Evolutionary conservation across 1,284 basidiomycete species (phyloP), one percentile per base, ranked within the genome.

Genomic region (Ceratobasidium sp.): DNA sequence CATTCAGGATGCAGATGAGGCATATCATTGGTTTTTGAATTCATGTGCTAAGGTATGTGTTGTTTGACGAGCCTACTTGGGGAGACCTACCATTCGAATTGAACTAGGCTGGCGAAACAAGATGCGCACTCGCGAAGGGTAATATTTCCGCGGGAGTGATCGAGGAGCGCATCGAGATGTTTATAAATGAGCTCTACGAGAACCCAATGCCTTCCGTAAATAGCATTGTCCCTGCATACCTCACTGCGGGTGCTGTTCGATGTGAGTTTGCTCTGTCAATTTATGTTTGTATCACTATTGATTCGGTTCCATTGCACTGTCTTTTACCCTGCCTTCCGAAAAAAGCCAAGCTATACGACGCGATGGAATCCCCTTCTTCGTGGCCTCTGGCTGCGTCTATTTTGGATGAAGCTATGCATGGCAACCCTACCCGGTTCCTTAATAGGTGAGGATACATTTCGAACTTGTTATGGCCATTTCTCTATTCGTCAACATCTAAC

Each of bases 161-260:
- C 44, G 76, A 80, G 51, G 73, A 75, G 24, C 80, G 82, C 0
- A 77, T 85, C 17, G 84, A 84, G 56, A 50, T 64, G 0, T 84
- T 84, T 76, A 78, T 85, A 9, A 80, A 84, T 47, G 62, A 76
- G 1, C 50, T 75, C 14, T 75, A 75, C 36, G 57, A 33, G 1
- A 19, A 36, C 15, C 74, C 65, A 6, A 60, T 69, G 57, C 63
- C 74, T 5, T 65, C 63, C 24, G 33, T 65, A 24, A 59, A 65
- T 36, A 65, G 63, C 31, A 60, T 62, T 17, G 56, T 66, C 22
- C 82, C 84, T 0, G 83, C 83, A 0, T 77, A 53, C n/a, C 71
- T 73, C 27, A 62, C 57, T 36, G 24, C 59, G 29, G 71, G 71
- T 17, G 50, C 47, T 17, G 45, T 63, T 14, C 71, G 33, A n/a